Evolutionary conservation across 441 rosid genomes (phyloP).

Genomic region (Pelargonium myrrhifolium): DNA sequence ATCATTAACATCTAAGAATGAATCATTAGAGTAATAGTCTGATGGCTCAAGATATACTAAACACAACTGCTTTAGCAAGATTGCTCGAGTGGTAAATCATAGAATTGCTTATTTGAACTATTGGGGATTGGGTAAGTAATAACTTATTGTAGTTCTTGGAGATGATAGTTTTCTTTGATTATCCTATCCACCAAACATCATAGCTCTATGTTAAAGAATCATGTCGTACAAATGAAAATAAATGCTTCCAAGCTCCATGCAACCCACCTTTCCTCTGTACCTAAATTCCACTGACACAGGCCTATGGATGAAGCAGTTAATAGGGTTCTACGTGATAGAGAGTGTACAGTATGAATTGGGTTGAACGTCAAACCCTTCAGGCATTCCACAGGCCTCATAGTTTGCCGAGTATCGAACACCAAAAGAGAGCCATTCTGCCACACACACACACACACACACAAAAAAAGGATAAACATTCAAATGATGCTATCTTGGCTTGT

Average conservation of each 20-base stretch:
- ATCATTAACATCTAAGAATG: conserved; percentile 1
- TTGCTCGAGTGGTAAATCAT: neutral
- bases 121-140: neutral
- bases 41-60: neutral
- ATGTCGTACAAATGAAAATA: neutral
- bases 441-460: conserved; percentile 15
- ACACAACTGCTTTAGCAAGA: neutral
- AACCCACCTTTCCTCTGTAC: conserved; percentile 51
- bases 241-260: neutral
- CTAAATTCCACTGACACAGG: conserved; percentile 61
- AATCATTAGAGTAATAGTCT: conserved; percentile 7
- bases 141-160: neutral
- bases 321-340: conserved; percentile 36
- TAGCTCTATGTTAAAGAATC: no score
- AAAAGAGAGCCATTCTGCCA: conserved; percentile 67
- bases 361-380: conserved; percentile 51
- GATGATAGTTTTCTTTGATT: neutral
- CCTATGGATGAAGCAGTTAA: conserved; percentile 83
- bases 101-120: neutral
- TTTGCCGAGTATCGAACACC: conserved; percentile 78
- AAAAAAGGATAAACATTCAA: conserved; percentile 6
- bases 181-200: no score
- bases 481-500: conserved; percentile 5
- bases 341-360: conserved; percentile 66
- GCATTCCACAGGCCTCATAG: conserved; percentile 45